Conservation (phyloP, 495 filamentous ascomycete genomes). For the Zalerion maritima region DNA sequence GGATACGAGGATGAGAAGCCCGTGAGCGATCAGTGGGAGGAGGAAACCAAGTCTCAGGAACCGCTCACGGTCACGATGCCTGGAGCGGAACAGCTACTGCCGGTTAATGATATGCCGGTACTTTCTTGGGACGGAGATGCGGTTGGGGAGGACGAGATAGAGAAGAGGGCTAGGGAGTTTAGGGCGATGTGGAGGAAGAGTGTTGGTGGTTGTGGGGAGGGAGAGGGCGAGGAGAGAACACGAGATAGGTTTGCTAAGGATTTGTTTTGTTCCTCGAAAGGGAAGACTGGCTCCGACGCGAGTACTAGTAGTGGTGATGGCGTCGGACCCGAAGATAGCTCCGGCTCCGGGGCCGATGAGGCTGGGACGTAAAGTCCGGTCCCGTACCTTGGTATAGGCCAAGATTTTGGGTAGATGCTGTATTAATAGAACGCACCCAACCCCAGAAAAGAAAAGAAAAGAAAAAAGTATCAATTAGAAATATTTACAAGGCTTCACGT, state of each 20-base stretch:
- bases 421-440: not conserved
- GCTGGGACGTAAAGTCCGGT: too few species aligned
- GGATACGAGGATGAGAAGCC: constrained; percentile 5
- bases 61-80: constrained; percentile 26
- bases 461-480: too few species aligned
- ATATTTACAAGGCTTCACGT: too few species aligned
- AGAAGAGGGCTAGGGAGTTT: constrained; percentile 23
- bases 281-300: not conserved
- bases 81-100: constrained; percentile 15
- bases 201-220: constrained; percentile 23
- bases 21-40: constrained; percentile 10
- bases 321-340: too few species aligned
- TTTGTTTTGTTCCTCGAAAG: constrained; percentile 14
- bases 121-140: constrained; percentile 25
- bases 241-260: constrained; percentile 14
- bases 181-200: constrained; percentile 22
- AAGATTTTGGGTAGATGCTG: too few species aligned
- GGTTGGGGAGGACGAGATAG: constrained; percentile 17
- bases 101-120: constrained; percentile 24
- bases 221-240: constrained; percentile 10
- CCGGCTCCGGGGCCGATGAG: too few species aligned
- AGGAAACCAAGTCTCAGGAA: constrained; percentile 12
- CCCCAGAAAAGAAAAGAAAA: too few species aligned
- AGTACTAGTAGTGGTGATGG: not conserved
- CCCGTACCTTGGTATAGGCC: too few species aligned